Conservation (phyloP, 768 basidiomycete species). For the Terana coerulea region DNA sequence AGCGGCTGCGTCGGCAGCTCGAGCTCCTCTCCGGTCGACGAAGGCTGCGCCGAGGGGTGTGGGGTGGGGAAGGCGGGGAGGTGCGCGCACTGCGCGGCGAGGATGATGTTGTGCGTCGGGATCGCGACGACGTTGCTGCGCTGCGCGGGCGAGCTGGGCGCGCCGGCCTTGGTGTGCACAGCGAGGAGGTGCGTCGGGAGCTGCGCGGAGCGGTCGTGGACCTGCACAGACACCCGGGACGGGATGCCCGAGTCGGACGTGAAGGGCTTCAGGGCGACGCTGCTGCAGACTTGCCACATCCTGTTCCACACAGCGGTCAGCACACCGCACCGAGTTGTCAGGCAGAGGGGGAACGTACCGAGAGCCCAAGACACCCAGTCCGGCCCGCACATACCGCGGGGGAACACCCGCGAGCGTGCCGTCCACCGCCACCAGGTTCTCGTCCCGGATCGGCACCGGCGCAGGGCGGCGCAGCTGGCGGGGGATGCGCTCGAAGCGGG, state of each 20-base stretch:
- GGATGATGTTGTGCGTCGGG: constrained; percentile 59
- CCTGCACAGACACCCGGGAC: constrained; percentile 37
- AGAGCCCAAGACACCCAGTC: constrained; percentile 41
- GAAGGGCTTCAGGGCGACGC: constrained; percentile 33
- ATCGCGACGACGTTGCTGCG: constrained; percentile 43
- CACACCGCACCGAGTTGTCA: neutral
- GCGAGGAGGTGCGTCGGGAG: constrained; percentile 40
- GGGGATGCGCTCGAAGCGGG: neutral
- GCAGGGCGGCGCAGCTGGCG: neutral
- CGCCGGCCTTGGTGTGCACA: constrained; percentile 31
- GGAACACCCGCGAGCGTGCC: constrained; percentile 50
- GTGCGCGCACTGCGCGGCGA: constrained; percentile 57
- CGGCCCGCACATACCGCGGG: constrained; percentile 58
- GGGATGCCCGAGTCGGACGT: constrained; percentile 36
- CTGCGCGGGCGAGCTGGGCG: constrained; percentile 4
- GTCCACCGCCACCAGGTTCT: constrained; percentile 51
- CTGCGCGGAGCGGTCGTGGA: constrained; percentile 27
- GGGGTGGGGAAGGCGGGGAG: constrained; percentile 46
- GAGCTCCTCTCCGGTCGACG: constrained; percentile 18
- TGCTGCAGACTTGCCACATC: constrained; percentile 28
- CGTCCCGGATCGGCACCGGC: constrained; percentile 23
- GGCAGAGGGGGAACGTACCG: constrained; percentile 31
- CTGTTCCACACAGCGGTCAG: constrained; percentile 8
- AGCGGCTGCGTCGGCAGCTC: constrained; percentile 65
- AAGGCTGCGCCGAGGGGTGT: constrained; percentile 9